Evolutionary conservation across 2,329 filamentous ascomycete genomes (phyloP), one percentile per base, ranked within the genome.

Genomic region (Drechslerella coelobrocha): DNA sequence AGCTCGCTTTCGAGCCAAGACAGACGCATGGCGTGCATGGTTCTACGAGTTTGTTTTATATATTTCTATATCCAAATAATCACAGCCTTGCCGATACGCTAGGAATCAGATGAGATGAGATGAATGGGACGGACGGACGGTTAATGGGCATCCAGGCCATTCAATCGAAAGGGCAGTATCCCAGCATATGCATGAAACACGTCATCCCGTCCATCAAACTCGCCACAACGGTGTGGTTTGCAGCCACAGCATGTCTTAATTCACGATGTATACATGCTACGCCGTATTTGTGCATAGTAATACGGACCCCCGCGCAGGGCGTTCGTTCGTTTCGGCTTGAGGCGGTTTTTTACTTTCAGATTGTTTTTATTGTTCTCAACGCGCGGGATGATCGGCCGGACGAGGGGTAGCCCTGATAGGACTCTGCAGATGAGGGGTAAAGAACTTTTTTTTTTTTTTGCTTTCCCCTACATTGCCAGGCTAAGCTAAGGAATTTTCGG

Each of bases 131-230:
- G n/a, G n/a, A n/a, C n/a, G n/a, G n/a, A n/a, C n/a, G n/a, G n/a
- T n/a, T n/a, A n/a, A n/a, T n/a, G n/a, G n/a, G 31, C 2, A 57
- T 19, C 48, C 31, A 37, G 23, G 34, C 2, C 21, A 59, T 43
- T 39, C 59, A 19, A 57, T 21, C 52, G 12, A 10, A 29, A 50
- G 43, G 26, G 47, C 23, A 27, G 50, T 21, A 61, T 55, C 56
- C 52, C 45, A 55, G 57, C 17, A 45, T 57, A 55, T 71, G 66
- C 59, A 71, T 51, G 55, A 55, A 71, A 71, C 66, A 60, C 66
- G 66, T 71, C 66, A 71, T 71, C 66, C 66, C 66, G 66, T 71
- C 66, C 56, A 71, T 62, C 65, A 63, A 63, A 63, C 59, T 63
- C 59, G 66, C 65, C 65, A 69, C 66, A 69, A 17, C 26, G 41